Percentiles rank a stretch among this genome's conserved stretches.
These are phyloP conservation scores for Oenanthe sinensis DNA, from an alignment of 129 eudicot genomes.

Conservation along the genomic window DNA sequence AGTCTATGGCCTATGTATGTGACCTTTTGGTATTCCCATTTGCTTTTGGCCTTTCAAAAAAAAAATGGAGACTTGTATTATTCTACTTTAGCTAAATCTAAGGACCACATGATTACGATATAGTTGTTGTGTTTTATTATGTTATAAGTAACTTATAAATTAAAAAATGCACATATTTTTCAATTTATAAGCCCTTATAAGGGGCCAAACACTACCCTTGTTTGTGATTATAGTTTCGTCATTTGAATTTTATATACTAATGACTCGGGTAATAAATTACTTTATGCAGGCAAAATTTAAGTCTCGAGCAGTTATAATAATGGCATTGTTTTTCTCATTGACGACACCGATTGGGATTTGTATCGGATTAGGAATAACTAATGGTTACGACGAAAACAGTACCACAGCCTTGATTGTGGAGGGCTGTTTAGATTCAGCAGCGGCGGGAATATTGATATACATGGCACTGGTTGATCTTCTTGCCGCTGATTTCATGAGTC, in stretches of 20 bases:
- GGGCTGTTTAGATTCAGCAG: constrained; percentile 37
- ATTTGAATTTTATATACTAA: background rate
- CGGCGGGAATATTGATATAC: constrained; percentile 47
- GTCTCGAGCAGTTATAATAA: constrained; percentile 16
- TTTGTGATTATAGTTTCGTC: too few species aligned
- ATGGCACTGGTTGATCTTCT: constrained; percentile 57
- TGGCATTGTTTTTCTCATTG: constrained; percentile 40
- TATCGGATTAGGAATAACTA: constrained; percentile 37
- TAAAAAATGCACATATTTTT: too few species aligned
- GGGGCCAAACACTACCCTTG: too few species aligned
- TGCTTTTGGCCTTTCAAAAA: too few species aligned
- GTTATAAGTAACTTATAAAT: too few species aligned
- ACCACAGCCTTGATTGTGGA: constrained; percentile 35
- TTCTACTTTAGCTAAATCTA: background rate
- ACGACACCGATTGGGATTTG: constrained; percentile 49
- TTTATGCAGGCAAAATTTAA: constrained; percentile 35
- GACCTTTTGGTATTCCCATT: too few species aligned
- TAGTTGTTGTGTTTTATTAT: too few species aligned
- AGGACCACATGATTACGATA: background rate
- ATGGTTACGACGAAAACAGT: constrained; percentile 25
- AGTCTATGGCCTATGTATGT: too few species aligned
- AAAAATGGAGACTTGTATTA: background rate
- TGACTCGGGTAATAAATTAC: background rate
- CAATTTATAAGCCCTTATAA: too few species aligned
- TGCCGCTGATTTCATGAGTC: constrained; percentile 45